phyloP scores from a whole-genome alignment of 805 yeast genomes.

The Candida maesae region DNA sequence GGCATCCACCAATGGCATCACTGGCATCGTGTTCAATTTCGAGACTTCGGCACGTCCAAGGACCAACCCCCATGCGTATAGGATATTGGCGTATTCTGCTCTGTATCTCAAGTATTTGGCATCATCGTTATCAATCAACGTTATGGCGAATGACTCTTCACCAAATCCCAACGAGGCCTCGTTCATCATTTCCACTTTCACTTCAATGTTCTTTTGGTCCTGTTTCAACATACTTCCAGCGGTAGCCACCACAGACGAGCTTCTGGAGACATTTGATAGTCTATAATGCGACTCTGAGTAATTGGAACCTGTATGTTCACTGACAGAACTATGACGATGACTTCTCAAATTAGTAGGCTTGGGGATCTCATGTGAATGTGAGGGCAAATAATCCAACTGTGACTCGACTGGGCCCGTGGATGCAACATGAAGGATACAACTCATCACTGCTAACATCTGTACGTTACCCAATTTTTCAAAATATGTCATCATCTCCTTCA shows the following conservation, averaged over 20 bases:
- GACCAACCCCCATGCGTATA: constrained; percentile 81
- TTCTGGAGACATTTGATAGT: constrained; percentile 22
- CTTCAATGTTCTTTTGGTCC: constrained; percentile 27
- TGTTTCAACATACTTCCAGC: not conserved
- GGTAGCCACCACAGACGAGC: constrained; percentile 22
- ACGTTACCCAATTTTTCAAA: constrained; percentile 64
- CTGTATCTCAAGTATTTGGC: constrained; percentile 40
- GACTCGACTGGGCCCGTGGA: constrained; percentile 9
- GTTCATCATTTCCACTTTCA: constrained; percentile 46
- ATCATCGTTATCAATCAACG: constrained; percentile 30
- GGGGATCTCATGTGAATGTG: too few species aligned
- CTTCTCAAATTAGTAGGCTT: constrained; percentile 11
- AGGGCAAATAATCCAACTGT: constrained; percentile 5
- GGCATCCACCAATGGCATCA: constrained; percentile 28
- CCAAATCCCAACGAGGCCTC: constrained; percentile 31
- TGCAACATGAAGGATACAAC: constrained; percentile 52
- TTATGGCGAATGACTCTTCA: constrained; percentile 34
- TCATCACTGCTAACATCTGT: constrained; percentile 88
- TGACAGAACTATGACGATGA: constrained; percentile 16
- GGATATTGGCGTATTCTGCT: constrained; percentile 69
- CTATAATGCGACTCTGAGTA: constrained; percentile 24
- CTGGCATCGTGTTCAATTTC: constrained; percentile 52
- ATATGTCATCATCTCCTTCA: constrained; percentile 55
- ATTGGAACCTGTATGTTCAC: constrained; percentile 17
- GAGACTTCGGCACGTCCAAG: constrained; percentile 74